phyloP scores from a whole-genome alignment of 345 rosid species.

The Populus tremula region DNA sequence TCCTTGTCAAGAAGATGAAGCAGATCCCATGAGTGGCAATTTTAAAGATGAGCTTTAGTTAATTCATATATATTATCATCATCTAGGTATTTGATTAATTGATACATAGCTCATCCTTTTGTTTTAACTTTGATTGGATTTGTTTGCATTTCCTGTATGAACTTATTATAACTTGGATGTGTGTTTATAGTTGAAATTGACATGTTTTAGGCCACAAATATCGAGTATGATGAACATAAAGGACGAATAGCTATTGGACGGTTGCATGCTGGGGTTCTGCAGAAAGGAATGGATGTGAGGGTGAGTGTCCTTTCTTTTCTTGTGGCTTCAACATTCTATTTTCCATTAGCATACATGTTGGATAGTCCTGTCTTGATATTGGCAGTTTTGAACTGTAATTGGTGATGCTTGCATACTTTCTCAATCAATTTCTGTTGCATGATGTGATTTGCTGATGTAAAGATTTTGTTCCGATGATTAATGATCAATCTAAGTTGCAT shows the following conservation, averaged over 20 bases:
- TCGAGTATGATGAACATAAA: slow-evolving; percentile 96
- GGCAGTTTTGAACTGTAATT: neutral
- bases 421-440: neutral
- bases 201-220: slow-evolving; percentile 66
- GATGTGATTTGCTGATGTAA: neutral
- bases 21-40: neutral
- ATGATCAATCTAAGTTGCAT: neutral
- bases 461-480: neutral
- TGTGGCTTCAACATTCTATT: slow-evolving; percentile 4
- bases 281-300: slow-evolving; percentile 86
- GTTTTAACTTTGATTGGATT: neutral
- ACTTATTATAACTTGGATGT: neutral
- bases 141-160: neutral
- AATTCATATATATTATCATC: neutral
- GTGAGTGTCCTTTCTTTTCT: slow-evolving; percentile 40
- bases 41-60: neutral
- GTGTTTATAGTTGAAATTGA: slow-evolving; percentile 1
- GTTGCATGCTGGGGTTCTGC: slow-evolving; percentile 81
- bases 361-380: neutral
- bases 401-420: neutral
- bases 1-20: slow-evolving; percentile 5
- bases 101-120: neutral
- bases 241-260: slow-evolving; percentile 97
- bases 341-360: neutral
- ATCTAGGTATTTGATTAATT: neutral